Evolutionary conservation across 2,329 filamentous ascomycete species (phyloP).

Genomic region (Bipolaris oryzae): DNA sequence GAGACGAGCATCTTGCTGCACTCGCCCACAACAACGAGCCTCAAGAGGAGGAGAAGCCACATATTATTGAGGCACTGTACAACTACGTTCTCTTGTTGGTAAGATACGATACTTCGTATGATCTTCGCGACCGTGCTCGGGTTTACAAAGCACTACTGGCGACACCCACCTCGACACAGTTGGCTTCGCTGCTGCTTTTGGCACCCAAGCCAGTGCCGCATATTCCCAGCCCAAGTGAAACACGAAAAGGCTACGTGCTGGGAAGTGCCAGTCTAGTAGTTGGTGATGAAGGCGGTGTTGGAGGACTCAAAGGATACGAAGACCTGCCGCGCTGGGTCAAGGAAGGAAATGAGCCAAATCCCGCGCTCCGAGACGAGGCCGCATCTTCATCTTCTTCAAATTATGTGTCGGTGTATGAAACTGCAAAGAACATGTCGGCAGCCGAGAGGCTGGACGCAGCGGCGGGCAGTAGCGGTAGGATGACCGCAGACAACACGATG

Average conservation of each 20-base stretch:
- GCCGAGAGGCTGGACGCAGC: conserved; percentile 68
- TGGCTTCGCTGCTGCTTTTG: conserved; percentile 87
- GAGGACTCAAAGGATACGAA: conserved; percentile 75
- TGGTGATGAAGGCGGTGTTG: conserved; percentile 73
- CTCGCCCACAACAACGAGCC: conserved; percentile 19
- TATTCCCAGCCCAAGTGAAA: conserved; percentile 85
- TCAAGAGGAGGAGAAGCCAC: conserved; percentile 53
- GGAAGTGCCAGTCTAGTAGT: conserved; percentile 87
- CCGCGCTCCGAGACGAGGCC: conserved; percentile 67
- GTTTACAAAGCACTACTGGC: conserved; percentile 85
- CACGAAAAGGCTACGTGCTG: conserved; percentile 75
- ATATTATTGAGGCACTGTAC: conserved; percentile 80
- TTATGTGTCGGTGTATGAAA: conserved; percentile 41
- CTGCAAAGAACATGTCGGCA: conserved; percentile 59
- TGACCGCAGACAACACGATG: conserved; percentile 43
- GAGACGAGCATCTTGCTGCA: conserved; percentile 31
- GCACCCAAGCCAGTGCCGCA: conserved; percentile 95
- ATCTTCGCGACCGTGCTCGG: conserved; percentile 87
- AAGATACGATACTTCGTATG: conserved; percentile 92
- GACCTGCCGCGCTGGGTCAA: conserved; percentile 86
- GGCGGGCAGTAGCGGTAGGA: conserved; percentile 47
- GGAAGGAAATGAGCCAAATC: conserved; percentile 78
- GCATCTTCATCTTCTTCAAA: conserved; percentile 32
- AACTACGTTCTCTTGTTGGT: conserved; percentile 83
- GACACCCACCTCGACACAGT: conserved; percentile 74